These are phyloP conservation scores for Penicillium arizonense DNA, from an alignment of 495 filamentous ascomycete genomes.

Conservation along the genomic window DNA sequence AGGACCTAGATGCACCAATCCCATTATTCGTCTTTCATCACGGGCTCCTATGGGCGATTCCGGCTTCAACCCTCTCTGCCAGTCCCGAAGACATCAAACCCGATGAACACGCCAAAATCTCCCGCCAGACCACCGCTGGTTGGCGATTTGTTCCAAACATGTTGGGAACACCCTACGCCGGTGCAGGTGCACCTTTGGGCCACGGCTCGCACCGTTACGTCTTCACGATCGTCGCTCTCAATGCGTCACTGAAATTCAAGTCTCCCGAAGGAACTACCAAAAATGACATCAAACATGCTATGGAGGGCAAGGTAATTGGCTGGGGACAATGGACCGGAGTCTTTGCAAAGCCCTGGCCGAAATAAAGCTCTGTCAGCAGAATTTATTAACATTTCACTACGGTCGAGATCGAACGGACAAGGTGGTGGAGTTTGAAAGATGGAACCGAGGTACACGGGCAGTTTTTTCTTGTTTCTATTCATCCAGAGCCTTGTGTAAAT, in stretches of 20 bases:
- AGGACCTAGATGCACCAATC: slow-evolving; percentile 51
- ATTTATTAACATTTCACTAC: no score
- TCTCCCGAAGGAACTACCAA: slow-evolving; percentile 33
- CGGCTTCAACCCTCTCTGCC: slow-evolving; percentile 26
- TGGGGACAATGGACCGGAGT: slow-evolving; percentile 52
- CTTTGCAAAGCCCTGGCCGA: slow-evolving; percentile 43
- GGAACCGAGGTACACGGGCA: no score
- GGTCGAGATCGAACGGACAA: no score
- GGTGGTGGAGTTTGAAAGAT: no score
- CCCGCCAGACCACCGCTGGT: slow-evolving; percentile 26
- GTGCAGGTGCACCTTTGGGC: slow-evolving; percentile 43
- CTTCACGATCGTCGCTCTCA: slow-evolving; percentile 48
- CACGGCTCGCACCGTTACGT: slow-evolving; percentile 52
- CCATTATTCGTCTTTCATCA: slow-evolving; percentile 44
- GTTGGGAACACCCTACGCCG: slow-evolving; percentile 29
- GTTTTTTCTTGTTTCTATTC: no score
- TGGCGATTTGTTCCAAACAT: slow-evolving; percentile 43
- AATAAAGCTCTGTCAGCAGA: no score
- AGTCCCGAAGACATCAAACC: slow-evolving; percentile 32
- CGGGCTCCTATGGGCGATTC: slow-evolving; percentile 46
- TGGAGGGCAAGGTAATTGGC: slow-evolving; percentile 46
- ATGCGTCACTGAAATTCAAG: slow-evolving; percentile 33
- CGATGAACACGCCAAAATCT: slow-evolving; percentile 13
- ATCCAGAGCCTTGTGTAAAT: no score
- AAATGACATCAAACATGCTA: slow-evolving; percentile 39